Conservation (phyloP, 176 grass and related monocot species). For the Pontederia paniculata region DNA sequence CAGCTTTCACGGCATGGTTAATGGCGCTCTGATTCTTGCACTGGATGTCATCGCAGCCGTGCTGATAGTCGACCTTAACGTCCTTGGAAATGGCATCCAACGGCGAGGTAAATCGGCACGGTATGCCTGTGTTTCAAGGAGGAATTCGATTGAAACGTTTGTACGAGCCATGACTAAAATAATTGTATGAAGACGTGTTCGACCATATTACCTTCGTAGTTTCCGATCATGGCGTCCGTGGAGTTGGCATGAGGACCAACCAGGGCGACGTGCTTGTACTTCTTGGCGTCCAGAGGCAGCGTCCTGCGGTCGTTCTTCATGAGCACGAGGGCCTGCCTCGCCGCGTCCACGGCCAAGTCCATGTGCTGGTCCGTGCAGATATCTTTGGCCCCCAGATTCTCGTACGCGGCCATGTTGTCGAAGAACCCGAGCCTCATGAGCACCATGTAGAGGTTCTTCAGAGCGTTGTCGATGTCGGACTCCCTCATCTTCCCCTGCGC, state of each 20-base stretch:
- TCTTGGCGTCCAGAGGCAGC: slow-evolving; percentile 25
- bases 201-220: slow-evolving; percentile 26
- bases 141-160: neutral
- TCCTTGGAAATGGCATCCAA: slow-evolving; percentile 21
- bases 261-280: slow-evolving; percentile 17
- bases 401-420: neutral
- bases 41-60: slow-evolving; percentile 29
- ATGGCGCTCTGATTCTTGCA: slow-evolving; percentile 12
- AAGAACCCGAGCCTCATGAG: slow-evolving; percentile 10
- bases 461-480: neutral
- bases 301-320: slow-evolving; percentile 32
- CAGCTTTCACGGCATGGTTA: neutral
- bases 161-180: too few species aligned
- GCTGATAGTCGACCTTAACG: slow-evolving; percentile 13
- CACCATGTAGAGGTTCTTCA: slow-evolving; percentile 1
- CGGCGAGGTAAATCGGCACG: slow-evolving; percentile 43
- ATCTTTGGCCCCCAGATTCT: slow-evolving; percentile 17
- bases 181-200: neutral
- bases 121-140: neutral
- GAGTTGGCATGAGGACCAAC: slow-evolving; percentile 44
- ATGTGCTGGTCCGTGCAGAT: slow-evolving; percentile 26
- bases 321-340: slow-evolving; percentile 47
- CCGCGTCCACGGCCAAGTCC: slow-evolving; percentile 40
- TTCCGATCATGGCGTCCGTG: slow-evolving; percentile 39
- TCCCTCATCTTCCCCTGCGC: neutral